phyloP scores from a whole-genome alignment of 352 stramenopile species.

The Globisporangium heterothallicum region DNA sequence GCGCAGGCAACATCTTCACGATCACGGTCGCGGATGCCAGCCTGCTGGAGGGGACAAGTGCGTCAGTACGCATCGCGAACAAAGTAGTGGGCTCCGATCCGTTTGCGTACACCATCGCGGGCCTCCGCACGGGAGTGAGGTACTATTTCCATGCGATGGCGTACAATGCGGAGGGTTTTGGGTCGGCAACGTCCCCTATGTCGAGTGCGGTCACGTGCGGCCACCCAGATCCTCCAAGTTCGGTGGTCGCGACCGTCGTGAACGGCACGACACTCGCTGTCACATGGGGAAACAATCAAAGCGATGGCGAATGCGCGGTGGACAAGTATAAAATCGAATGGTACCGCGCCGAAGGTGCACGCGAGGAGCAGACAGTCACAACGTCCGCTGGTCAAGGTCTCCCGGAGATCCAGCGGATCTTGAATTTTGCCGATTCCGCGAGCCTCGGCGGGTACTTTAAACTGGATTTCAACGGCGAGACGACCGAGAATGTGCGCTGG shows the following conservation, averaged over 20 bases:
- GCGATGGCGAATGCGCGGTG: conserved; percentile 30
- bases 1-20: conserved; percentile 86
- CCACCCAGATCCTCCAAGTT: conserved; percentile 39
- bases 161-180: conserved; percentile 69
- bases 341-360: conserved; percentile 50
- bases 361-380: conserved; percentile 74
- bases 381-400: conserved; percentile 65
- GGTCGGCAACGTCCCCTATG: conserved; percentile 50
- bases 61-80: conserved; percentile 64
- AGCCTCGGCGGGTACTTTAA: conserved; percentile 67
- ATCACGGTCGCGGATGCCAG: conserved; percentile 53
- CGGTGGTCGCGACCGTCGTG: conserved; percentile 40
- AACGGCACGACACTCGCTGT: conserved; percentile 53
- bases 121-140: conserved; percentile 37
- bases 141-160: conserved; percentile 84
- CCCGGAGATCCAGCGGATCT: conserved; percentile 55
- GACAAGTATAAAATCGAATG: conserved; percentile 77
- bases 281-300: conserved; percentile 33
- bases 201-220: conserved; percentile 47
- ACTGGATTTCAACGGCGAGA: conserved; percentile 50
- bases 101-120: conserved; percentile 60
- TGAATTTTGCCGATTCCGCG: conserved; percentile 48
- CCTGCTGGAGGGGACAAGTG: conserved; percentile 55
- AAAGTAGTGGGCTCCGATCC: conserved; percentile 88
- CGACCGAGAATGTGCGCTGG: conserved; percentile 63